Percentiles rank a stretch among this genome's conserved stretches.
phyloP scores from a whole-genome alignment of 495 filamentous ascomycete species.

The Margaritispora aquatica region DNA sequence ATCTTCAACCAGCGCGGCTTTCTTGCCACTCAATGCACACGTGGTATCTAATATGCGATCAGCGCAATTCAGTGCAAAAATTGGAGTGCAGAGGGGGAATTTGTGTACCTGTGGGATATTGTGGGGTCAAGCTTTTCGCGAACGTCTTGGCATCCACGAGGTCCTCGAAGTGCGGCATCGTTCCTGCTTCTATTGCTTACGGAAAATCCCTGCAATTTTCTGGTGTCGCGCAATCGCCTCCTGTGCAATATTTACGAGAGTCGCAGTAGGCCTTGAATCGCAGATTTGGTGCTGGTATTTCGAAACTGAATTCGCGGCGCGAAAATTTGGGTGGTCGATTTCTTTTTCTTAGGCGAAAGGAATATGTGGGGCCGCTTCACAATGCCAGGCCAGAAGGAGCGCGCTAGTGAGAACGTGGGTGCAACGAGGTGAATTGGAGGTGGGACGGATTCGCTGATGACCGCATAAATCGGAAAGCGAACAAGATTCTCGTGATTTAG shows the following conservation, averaged over 20 bases:
- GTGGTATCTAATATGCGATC: not conserved
- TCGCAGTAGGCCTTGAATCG: not conserved
- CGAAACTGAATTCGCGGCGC: not conserved
- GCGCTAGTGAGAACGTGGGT: not conserved
- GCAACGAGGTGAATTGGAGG: not conserved
- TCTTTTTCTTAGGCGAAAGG: not conserved
- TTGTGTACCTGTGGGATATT: not conserved
- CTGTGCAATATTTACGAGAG: not conserved
- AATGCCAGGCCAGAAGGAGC: not conserved
- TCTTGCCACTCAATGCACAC: not conserved
- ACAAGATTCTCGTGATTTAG: too few relatives aligned
- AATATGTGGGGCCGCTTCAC: not conserved
- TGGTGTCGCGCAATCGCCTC: not conserved
- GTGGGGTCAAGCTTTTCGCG: not conserved
- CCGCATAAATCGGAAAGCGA: too few relatives aligned
- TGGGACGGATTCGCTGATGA: too few relatives aligned
- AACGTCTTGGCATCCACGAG: not conserved
- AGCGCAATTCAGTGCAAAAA: not conserved
- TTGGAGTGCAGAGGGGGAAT: not conserved
- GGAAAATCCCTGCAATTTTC: not conserved
- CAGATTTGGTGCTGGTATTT: not conserved
- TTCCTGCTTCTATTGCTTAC: not conserved
- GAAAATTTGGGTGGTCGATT: not conserved
- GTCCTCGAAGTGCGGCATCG: not conserved
- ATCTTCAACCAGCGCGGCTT: not conserved